Evolutionary conservation across 768 basidiomycete species (phyloP).

Genomic region (Hygrocybe punicea): DNA sequence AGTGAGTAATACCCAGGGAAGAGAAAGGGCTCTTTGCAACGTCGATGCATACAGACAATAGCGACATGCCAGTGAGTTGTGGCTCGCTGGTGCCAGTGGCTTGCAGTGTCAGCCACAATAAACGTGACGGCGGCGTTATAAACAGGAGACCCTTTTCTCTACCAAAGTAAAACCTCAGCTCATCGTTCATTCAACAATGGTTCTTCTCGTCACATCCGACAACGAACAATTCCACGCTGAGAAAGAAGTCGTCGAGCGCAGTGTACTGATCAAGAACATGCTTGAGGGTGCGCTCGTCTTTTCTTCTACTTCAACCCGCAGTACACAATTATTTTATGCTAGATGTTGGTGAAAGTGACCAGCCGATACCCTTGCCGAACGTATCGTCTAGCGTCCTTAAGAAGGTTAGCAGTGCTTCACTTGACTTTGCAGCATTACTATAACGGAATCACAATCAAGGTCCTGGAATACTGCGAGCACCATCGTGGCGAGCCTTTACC

Average conservation of each 20-base stretch:
- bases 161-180: no score
- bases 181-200: conserved; percentile 48
- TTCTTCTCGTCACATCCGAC: conserved; percentile 89
- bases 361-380: conserved; percentile 92
- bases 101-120: no score
- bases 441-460: conserved; percentile 44
- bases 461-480: conserved; percentile 98
- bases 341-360: conserved; percentile 95
- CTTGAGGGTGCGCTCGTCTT: conserved; percentile 72
- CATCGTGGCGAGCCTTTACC: conserved; percentile 97
- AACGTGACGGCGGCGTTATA: conserved; percentile 15
- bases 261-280: conserved; percentile 99
- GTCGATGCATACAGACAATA: no score
- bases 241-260: conserved; percentile 91
- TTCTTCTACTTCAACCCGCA: conserved; percentile 5
- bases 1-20: conserved; percentile 30
- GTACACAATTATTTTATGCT: conserved; percentile 14
- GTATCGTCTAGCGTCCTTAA: conserved; percentile 90
- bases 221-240: conserved; percentile 93
- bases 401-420: conserved; percentile 59
- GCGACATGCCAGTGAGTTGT: no score
- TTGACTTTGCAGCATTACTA: neutral
- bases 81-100: no score
- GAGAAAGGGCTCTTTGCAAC: conserved; percentile 47
- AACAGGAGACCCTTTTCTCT: conserved; percentile 21